Evolutionary conservation across 2,329 filamentous ascomycete genomes (phyloP).

Genomic region (Neofusicoccum cordaticola): DNA sequence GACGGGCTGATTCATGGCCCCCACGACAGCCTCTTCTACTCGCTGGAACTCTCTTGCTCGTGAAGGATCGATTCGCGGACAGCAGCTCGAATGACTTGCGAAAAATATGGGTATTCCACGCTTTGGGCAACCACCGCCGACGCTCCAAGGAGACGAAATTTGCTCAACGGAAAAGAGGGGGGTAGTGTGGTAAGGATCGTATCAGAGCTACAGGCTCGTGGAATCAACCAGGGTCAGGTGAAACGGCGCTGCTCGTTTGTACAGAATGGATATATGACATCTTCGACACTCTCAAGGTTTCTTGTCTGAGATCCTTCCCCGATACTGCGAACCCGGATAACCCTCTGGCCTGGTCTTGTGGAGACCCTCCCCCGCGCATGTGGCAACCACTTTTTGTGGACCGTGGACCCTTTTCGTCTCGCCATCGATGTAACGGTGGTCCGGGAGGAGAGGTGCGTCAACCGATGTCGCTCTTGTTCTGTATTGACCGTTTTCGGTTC

Average conservation of each 20-base stretch:
- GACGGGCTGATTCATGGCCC: background rate
- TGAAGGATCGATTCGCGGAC: background rate
- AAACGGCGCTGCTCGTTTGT: no score
- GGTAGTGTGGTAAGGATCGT: background rate
- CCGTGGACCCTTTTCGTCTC: no score
- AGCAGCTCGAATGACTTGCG: background rate
- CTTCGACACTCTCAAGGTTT: background rate
- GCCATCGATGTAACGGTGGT: no score
- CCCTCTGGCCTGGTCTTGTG: background rate
- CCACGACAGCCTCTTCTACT: background rate
- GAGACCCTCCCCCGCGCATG: background rate
- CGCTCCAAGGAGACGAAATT: background rate
- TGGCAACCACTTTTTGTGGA: background rate
- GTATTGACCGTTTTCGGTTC: background rate
- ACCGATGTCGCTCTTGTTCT: background rate
- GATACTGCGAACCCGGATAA: background rate
- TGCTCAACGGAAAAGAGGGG: background rate
- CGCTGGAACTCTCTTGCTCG: no score
- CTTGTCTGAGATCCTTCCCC: background rate
- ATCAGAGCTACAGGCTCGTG: no score
- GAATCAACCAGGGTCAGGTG: no score
- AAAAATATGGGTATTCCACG: background rate
- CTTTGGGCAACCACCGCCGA: background rate
- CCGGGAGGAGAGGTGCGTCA: background rate
- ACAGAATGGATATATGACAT: background rate